phyloP scores from a whole-genome alignment of 169 alveolate species.

The Cyclospora cayetanensis region DNA sequence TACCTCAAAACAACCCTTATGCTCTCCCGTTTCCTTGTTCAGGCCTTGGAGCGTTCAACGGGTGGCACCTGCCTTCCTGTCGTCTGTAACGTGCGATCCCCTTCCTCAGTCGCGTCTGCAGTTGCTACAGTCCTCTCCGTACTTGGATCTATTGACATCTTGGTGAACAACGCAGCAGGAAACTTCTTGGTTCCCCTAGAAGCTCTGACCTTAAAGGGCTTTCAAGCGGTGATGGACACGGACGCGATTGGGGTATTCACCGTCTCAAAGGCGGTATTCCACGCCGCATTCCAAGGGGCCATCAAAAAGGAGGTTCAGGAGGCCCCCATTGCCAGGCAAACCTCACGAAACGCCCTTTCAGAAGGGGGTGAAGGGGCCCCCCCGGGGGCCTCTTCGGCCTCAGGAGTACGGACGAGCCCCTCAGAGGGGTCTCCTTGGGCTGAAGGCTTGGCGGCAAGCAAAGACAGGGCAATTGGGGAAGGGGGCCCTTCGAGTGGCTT shows the following conservation, averaged over 20 bases:
- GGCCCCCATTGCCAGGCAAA: too few species aligned
- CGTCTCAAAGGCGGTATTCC: constrained; percentile 81
- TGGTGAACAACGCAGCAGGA: constrained; percentile 91
- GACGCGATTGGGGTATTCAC: constrained; percentile 87
- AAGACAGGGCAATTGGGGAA: too few species aligned
- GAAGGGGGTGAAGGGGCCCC: not conserved
- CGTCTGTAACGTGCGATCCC: constrained; percentile 86
- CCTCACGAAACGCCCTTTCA: too few species aligned
- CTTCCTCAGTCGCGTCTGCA: constrained; percentile 78
- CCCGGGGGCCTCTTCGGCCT: not conserved
- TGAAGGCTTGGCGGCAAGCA: too few species aligned
- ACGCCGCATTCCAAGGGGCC: constrained; percentile 72
- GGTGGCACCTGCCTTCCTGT: constrained; percentile 57
- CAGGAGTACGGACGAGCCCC: not conserved
- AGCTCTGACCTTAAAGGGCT: constrained; percentile 81
- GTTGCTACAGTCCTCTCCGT: constrained; percentile 76
- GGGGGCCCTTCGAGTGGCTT: too few species aligned
- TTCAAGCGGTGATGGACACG: constrained; percentile 85
- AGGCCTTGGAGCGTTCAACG: constrained; percentile 29
- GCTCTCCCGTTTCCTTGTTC: not conserved
- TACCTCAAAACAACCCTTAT: too few species aligned
- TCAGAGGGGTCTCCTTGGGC: too few species aligned
- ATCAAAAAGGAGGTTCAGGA: too few species aligned
- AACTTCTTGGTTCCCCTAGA: constrained; percentile 84
- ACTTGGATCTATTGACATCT: constrained; percentile 83